A percentile compares a stretch with the other conserved stretches of the same genome.
These are phyloP conservation scores for Stemphylium lycopersici DNA, from an alignment of 2,329 filamentous ascomycete species.

Conservation along the genomic window DNA sequence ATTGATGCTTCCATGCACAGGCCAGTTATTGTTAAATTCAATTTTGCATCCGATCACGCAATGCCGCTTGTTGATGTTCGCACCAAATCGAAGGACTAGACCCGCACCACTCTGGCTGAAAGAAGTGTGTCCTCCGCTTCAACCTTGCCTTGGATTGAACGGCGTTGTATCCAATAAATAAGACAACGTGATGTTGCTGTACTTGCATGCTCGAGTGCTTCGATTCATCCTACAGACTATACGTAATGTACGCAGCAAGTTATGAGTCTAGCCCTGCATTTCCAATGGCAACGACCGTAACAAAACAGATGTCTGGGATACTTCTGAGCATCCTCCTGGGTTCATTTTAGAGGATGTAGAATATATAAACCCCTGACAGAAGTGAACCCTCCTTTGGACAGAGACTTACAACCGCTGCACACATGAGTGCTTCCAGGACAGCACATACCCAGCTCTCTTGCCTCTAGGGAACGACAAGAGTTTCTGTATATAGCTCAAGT, in stretches of 20 bases:
- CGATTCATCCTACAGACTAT: not conserved
- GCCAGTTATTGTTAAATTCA: not conserved
- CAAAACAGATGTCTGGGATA: no score
- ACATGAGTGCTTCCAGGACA: no score
- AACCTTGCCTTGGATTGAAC: not conserved
- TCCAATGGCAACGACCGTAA: not conserved
- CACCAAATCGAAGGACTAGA: not conserved
- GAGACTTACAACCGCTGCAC: no score
- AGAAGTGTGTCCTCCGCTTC: not conserved
- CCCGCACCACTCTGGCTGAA: not conserved
- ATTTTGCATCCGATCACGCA: not conserved
- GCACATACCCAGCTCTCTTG: no score
- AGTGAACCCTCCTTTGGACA: no score
- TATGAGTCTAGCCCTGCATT: not conserved
- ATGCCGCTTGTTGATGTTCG: not conserved
- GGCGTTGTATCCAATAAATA: not conserved
- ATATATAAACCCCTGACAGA: no score
- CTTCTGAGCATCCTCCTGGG: no score
- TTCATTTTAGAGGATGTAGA: no score
- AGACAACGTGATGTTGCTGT: not conserved
- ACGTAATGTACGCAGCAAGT: not conserved
- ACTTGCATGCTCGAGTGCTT: not conserved
- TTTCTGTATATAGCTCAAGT: no score
- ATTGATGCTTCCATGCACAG: no score
- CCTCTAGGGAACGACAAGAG: no score